These are phyloP conservation scores for Phlebiopsis gigantea DNA, from an alignment of 768 basidiomycete genomes.

Conservation along the genomic window DNA sequence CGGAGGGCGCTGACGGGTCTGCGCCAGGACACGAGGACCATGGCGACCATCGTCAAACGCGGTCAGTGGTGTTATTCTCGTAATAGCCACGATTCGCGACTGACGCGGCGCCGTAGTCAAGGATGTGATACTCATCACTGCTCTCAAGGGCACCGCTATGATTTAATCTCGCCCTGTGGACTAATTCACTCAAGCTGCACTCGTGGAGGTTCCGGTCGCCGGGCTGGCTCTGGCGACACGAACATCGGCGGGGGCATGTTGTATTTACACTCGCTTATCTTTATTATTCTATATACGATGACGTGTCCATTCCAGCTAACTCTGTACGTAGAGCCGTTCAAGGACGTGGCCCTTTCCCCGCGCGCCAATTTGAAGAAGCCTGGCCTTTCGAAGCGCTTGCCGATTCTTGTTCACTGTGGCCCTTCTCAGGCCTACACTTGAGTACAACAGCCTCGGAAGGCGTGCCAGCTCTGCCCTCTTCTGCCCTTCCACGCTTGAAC, in stretches of 20 bases:
- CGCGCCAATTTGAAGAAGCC: too few relatives aligned
- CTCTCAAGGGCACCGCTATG: conserved; percentile 9
- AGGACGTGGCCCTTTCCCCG: too few relatives aligned
- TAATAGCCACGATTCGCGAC: too few relatives aligned
- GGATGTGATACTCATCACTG: conserved; percentile 5
- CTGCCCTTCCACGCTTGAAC: too few relatives aligned
- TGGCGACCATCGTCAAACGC: conserved; percentile 13
- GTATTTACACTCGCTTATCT: conserved; percentile 1
- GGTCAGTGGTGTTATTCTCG: neutral
- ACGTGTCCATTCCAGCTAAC: neutral
- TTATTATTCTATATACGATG: neutral
- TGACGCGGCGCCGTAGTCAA: neutral
- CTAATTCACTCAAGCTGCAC: neutral
- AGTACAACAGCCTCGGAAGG: too few relatives aligned
- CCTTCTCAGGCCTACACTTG: too few relatives aligned
- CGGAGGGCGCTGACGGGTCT: neutral
- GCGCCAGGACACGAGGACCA: conserved; percentile 11
- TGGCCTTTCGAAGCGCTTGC: too few relatives aligned
- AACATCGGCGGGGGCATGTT: neutral
- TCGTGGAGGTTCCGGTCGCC: too few relatives aligned
- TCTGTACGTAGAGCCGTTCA: too few relatives aligned
- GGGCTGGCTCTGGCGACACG: neutral
- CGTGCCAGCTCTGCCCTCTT: too few relatives aligned
- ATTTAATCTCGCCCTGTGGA: neutral
- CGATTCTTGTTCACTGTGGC: too few relatives aligned